Conservation (phyloP, 768 basidiomycete species). For the Leccinellum rugosiceps region DNA sequence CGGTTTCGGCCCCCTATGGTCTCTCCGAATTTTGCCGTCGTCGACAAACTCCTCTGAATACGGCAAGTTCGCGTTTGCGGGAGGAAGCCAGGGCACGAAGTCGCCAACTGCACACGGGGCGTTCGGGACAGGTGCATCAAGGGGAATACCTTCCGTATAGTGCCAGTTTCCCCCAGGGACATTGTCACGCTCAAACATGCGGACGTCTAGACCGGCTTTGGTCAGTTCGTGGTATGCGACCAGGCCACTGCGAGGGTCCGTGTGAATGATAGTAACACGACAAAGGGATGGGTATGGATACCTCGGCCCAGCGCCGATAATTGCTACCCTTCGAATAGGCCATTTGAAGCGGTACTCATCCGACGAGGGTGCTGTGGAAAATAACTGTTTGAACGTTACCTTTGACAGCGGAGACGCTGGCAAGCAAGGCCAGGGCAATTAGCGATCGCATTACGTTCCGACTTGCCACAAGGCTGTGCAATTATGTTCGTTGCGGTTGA, state of each 20-base stretch:
- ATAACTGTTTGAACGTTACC: background rate
- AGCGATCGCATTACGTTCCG: background rate
- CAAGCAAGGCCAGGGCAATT: background rate
- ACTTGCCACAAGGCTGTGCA: too few relatives aligned
- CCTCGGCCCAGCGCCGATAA: slow-evolving; percentile 18
- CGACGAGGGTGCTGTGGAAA: background rate
- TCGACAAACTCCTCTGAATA: slow-evolving; percentile 9
- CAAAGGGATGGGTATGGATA: too few relatives aligned
- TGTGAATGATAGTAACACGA: background rate
- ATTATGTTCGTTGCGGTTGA: too few relatives aligned
- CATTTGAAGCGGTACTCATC: slow-evolving; percentile 10
- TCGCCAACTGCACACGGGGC: slow-evolving; percentile 1
- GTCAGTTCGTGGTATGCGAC: slow-evolving; percentile 12
- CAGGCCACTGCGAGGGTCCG: slow-evolving; percentile 4
- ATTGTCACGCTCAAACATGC: slow-evolving; percentile 15
- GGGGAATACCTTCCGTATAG: slow-evolving; percentile 14
- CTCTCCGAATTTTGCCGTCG: slow-evolving; percentile 3
- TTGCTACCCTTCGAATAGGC: slow-evolving; percentile 14
- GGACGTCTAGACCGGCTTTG: slow-evolving; percentile 14
- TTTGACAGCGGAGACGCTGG: background rate
- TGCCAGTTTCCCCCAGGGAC: slow-evolving; percentile 15
- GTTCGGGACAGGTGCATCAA: slow-evolving; percentile 12
- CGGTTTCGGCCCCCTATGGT: slow-evolving; percentile 10
- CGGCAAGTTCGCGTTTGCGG: slow-evolving; percentile 2
- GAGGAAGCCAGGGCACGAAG: slow-evolving; percentile 12